Base-by-base conservation (phyloP, 2,329 filamentous ascomycete genomes). In the Penicillium digitatum region DNA sequence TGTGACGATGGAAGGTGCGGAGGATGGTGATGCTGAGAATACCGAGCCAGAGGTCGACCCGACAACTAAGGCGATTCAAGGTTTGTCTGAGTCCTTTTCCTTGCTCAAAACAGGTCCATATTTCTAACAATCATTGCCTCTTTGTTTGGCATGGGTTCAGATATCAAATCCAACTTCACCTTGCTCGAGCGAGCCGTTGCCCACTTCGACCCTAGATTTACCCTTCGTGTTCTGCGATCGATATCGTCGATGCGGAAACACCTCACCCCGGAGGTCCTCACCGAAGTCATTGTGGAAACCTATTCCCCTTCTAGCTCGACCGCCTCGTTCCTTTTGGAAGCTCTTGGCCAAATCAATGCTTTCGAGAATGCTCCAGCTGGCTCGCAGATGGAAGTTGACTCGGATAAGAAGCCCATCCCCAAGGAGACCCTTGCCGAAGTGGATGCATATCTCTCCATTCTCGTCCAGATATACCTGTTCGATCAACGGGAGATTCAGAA, bases 201-300 rank as follows among this genome's bases (percentile, higher is more conserved):
- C 62, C 85, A 95, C 67, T 99, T 97, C 74, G 94, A 99, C 77
- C 86, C 92, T 56, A 87, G 94, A 79, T 99, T 96, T 78, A 90
- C 93, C 54, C 87, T 99, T 61, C 86, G 94, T 71, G 94, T 94
- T 59, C 84, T 99, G 61, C 88, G 94, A 68, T 95, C 92, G 66
- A 95, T 97, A 78, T 96, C 94, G 38, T 92, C 91, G 52, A 87
- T 97, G 73, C 90, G 94, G 73, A 97, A 97, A 81, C 86, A 90
- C 63, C 82, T 96, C 64, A 89, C 87, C 14, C 83, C 89, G 55
- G 89, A 93, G 65, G 86, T 95, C 64, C 81, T 96, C 63, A 84
- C 87, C 48, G 86, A 89, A 74, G 87, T 88, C 67, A 88, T 96
- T 69, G 84, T 85, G 65, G 87, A 95, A 67, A 91, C 88, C 39